Base-by-base conservation (phyloP, 179 eudicot genomes). In the Spinacia oleracea region DNA sequence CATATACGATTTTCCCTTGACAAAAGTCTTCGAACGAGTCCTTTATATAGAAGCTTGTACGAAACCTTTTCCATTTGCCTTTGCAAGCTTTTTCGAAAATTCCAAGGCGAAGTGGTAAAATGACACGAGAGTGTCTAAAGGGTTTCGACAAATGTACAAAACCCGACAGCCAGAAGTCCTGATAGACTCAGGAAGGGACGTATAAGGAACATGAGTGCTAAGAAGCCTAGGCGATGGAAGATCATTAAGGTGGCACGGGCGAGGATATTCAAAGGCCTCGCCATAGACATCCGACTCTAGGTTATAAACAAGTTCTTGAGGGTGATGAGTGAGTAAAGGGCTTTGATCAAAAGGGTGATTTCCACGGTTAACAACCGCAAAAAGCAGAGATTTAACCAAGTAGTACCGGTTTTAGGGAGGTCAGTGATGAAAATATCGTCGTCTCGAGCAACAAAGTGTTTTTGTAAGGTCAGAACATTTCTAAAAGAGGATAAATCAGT, bases 141-240 rank as follows among this genome's bases (percentile, higher is more conserved):
- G 46, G 5, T 66, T 66, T 18, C 70, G 70, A 66, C 27, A 35
- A 1, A 66, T 66, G 27, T 66, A 64, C 69, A 34, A 34, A 64
- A 64, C 15, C 23, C n/a, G 40, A 32, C 4, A 64, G 9, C 14
- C 8, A 6, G 69, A 64, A 64, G 69, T 34, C 35, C 15, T 64
- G 21, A 64, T 32, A 11, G 69, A 64, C n/a, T 72, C 71, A 18
- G 76, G 51, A 16, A 72, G 81, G 8, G 63, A 71, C 2, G 53
- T 25, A 14, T 60, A 78, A 9, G 81, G 51, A 9, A 78, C 35
- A 34, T 78, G 81, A 21, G 81, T 72, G 16, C 53, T 58, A 34
- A 72, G 40, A 8, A 79, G 71, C 25, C 77, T 72, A 34, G 81
- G 81, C 5, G 81, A 63, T 9, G 20, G 42, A 11, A 72, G 77